These are phyloP conservation scores for Lycium ferocissimum DNA, from an alignment of 257 asterid species.

Conservation along the genomic window DNA sequence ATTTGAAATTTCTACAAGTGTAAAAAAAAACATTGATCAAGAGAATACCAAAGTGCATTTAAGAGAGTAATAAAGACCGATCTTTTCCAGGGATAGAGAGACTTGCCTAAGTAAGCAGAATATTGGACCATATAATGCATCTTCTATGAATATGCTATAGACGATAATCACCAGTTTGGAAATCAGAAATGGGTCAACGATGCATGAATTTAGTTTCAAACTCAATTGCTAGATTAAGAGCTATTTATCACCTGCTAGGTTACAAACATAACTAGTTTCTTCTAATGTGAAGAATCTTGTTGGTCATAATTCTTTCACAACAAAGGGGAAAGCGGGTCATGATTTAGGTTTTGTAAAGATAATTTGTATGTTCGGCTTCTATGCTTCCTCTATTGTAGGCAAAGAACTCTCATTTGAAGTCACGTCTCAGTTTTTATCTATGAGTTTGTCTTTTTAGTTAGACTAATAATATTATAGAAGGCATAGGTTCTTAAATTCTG, in stretches of 20 bases:
- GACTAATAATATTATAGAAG: background rate
- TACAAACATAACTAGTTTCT: background rate
- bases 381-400: background rate
- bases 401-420: background rate
- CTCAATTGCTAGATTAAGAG: slow-evolving; percentile 17
- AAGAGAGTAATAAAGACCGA: background rate
- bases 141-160: background rate
- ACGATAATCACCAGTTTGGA: background rate
- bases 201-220: background rate
- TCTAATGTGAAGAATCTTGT: slow-evolving; percentile 19
- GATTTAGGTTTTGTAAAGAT: slow-evolving; percentile 21
- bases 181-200: background rate
- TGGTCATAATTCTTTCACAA: slow-evolving; percentile 19
- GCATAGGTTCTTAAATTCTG: background rate
- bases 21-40: background rate
- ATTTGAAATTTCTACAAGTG: background rate
- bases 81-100: background rate
- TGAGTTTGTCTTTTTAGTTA: background rate
- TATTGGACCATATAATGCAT: background rate
- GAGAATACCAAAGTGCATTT: background rate
- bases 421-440: background rate
- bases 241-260: background rate
- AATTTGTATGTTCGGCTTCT: background rate
- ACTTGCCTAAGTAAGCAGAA: background rate
- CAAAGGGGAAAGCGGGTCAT: background rate